A percentile compares a stretch with the other conserved stretches of the same genome.
phyloP scores from a whole-genome alignment of 768 basidiomycete genomes.

The Tulasnella calospora region DNA sequence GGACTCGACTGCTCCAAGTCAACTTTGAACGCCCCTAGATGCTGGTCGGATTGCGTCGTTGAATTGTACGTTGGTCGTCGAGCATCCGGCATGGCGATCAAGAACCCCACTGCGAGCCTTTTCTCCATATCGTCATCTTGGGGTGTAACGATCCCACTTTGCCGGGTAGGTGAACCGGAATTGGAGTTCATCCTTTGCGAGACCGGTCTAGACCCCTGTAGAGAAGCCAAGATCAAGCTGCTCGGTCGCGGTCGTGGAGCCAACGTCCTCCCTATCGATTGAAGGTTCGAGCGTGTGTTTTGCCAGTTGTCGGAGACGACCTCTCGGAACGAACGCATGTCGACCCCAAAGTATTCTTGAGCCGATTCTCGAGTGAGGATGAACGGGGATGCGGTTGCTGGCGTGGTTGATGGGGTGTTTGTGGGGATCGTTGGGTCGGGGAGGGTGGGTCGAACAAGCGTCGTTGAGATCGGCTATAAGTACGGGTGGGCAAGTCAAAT shows the following conservation, averaged over 20 bases:
- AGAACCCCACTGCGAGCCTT: slow-evolving; percentile 21
- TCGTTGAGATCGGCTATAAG: background rate
- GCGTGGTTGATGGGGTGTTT: background rate
- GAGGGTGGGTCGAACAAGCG: background rate
- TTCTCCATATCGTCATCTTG: slow-evolving; percentile 4
- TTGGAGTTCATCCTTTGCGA: background rate
- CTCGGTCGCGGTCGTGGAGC: background rate
- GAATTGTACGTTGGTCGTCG: background rate
- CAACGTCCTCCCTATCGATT: background rate
- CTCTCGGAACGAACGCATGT: slow-evolving; percentile 16
- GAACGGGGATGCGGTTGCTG: background rate
- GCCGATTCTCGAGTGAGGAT: slow-evolving; percentile 18
- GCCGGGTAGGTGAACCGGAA: background rate
- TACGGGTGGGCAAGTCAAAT: background rate
- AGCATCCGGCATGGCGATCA: slow-evolving; percentile 28
- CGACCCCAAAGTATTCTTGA: slow-evolving; percentile 18
- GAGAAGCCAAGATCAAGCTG: background rate
- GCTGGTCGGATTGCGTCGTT: background rate
- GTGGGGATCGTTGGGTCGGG: background rate
- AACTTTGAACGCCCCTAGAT: background rate
- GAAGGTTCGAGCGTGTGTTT: background rate
- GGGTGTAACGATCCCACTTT: background rate
- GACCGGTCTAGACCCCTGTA: background rate
- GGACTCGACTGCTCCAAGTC: background rate
- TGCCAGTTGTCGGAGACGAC: background rate